phyloP scores from a whole-genome alignment of 2,329 filamentous ascomycete species.

The Fusarium buharicum region DNA sequence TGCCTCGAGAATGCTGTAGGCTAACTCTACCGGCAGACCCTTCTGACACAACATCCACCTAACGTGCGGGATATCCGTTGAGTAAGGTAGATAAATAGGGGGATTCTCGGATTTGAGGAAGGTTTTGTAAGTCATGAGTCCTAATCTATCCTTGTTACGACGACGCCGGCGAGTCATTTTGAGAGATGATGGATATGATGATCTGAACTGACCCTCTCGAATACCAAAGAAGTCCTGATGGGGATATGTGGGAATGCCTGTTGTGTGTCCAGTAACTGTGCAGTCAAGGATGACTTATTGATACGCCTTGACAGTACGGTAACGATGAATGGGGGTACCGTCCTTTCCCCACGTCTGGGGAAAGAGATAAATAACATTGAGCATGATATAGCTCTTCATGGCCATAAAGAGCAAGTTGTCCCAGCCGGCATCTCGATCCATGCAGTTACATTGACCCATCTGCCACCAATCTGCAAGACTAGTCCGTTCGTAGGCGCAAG shows the following conservation, averaged over 20 bases:
- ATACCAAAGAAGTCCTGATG: conserved; percentile 16
- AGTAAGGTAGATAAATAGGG: not conserved
- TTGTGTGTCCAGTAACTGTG: not conserved
- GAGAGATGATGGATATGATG: rapidly evolving
- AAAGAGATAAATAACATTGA: conserved; percentile 14
- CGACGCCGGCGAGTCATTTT: not conserved
- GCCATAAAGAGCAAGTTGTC: not conserved
- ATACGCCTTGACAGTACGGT: conserved; percentile 3
- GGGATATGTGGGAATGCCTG: not conserved
- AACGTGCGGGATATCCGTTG: not conserved
- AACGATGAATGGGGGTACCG: not conserved
- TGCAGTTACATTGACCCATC: not conserved
- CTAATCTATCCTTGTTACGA: not conserved
- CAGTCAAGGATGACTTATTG: not conserved
- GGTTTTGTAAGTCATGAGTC: conserved; percentile 12
- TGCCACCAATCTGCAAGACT: conserved; percentile 2
- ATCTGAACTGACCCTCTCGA: not conserved
- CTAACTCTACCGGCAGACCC: conserved; percentile 7
- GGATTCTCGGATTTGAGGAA: conserved; percentile 17
- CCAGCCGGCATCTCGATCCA: not conserved
- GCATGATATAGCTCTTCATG: not conserved
- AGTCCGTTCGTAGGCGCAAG: not conserved
- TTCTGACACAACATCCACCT: not conserved
- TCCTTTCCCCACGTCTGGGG: not conserved
- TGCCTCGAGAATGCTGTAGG: not conserved